Percentiles rank a stretch among this genome's conserved stretches.
Conservation (phyloP, 1,284 basidiomycete species). For the Fomitopsis palustris region DNA sequence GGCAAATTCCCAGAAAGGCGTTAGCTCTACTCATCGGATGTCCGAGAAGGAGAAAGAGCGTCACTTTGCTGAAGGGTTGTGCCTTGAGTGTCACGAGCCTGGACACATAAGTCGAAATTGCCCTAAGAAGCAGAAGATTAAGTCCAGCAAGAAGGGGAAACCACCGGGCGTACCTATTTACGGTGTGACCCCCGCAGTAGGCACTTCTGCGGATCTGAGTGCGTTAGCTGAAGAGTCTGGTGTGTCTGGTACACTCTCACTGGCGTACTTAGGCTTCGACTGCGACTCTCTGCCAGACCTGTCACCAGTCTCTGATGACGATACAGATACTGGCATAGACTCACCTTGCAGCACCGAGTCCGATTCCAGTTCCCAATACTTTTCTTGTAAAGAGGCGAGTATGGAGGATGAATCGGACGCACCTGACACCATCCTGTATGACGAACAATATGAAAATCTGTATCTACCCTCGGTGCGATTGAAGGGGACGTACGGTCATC, state of each 20-base stretch:
- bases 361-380: no score
- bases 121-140: neutral
- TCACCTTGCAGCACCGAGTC: no score
- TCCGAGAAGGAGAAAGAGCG: neutral
- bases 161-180: slow-evolving; percentile 3
- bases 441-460: no score
- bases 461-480: no score
- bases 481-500: neutral
- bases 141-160: neutral
- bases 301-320: no score
- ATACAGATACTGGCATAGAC: no score
- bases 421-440: no score
- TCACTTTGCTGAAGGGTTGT: neutral
- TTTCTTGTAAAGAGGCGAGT: no score
- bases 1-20: neutral
- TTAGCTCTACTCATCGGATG: neutral
- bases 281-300: no score
- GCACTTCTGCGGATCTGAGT: neutral
- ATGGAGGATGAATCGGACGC: no score
- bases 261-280: no score
- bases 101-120: slow-evolving; percentile 6
- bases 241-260: neutral
- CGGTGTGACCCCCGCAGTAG: neutral
- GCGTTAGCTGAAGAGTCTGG: neutral
- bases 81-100: slow-evolving; percentile 1